Conservation (phyloP, 441 rosid species). For the Pelargonium myrrhifolium region DNA sequence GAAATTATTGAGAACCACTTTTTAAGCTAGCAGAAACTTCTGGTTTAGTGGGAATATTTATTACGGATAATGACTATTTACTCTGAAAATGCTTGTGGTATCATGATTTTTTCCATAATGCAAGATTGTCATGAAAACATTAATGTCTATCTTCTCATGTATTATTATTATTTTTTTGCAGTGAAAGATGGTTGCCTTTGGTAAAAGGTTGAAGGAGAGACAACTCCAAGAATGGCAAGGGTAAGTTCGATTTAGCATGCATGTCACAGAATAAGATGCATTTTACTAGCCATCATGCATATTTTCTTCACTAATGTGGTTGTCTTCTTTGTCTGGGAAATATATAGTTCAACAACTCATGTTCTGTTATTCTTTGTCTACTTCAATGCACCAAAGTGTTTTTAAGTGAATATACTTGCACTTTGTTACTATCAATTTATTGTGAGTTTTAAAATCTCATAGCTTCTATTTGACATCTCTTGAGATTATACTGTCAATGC, state of each 20-base stretch:
- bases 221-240: constrained; percentile 84
- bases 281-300: not conserved
- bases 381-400: not conserved
- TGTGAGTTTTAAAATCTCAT: constrained; percentile 4
- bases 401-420: not conserved
- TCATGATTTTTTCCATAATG: not conserved
- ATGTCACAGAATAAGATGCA: constrained; percentile 1
- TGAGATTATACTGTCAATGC: not conserved
- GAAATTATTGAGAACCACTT: not conserved
- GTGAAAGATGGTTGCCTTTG: constrained; percentile 89
- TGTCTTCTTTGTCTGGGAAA: not conserved
- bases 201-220: constrained; percentile 84
- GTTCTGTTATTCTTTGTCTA: not conserved
- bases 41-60: not conserved
- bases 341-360: not conserved
- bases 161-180: constrained; percentile 13
- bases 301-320: not conserved
- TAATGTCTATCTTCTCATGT: constrained; percentile 6
- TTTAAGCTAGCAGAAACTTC: not conserved
- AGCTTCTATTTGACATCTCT: constrained; percentile 2
- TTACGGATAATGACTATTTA: not conserved
- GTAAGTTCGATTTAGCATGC: constrained; percentile 31
- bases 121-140: not conserved
- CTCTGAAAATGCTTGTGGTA: not conserved
- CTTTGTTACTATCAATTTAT: constrained; percentile 9